Base-by-base conservation (phyloP, 2,329 filamentous ascomycete species). In the Endoconidiophora polonica region DNA sequence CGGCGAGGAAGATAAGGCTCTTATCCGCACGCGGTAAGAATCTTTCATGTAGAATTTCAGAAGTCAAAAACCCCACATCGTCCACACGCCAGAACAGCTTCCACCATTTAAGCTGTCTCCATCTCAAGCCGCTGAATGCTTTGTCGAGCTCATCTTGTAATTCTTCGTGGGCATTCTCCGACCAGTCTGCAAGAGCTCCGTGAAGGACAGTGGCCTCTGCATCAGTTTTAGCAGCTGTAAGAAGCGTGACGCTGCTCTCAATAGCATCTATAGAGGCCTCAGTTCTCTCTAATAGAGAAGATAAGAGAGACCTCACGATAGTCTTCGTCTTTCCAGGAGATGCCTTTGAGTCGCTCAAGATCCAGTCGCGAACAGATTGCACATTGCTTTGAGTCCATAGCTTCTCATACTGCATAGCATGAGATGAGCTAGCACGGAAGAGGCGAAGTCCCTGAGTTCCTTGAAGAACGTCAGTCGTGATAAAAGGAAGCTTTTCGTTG, bases 11-110 rank as follows among this genome's bases (percentile, higher is more conserved):
- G 44, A 94, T 81, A n/a, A 86, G 74, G 49, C 79, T 81, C 57
- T 81, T 80, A 63, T 95, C 88, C 0, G 88, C 81, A 3, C 74
- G 74, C 0, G 79, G 75, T 3, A 98, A 72, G 68, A 93, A 96
- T 5, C 76, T 72, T 55, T 80, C 79, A 53, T 76, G 74, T 2
- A 95, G 68, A 54, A 95, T 81, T 57, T 91, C 83, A 1, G 79
- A 77, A 2, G 83, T 80, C 49, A 94, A 79, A 73, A 90, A 83
- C 2, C 79, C 77, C 9, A 95, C 86, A 58, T 95, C 90, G 60
- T 96, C 90, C 22, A 91, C 87, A 18, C 86, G 79, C 87, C 87
- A 94, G 61, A 94, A 87, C 0, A 96, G 73, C 62, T 94, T 94
- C 83, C 86, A 95, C 88, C 90, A 96, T 14, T 79, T 74, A 3